Evolutionary conservation across 495 filamentous ascomycete species (phyloP), one percentile per base, ranked within the genome.

Genomic region (Aspergillus campestris): DNA sequence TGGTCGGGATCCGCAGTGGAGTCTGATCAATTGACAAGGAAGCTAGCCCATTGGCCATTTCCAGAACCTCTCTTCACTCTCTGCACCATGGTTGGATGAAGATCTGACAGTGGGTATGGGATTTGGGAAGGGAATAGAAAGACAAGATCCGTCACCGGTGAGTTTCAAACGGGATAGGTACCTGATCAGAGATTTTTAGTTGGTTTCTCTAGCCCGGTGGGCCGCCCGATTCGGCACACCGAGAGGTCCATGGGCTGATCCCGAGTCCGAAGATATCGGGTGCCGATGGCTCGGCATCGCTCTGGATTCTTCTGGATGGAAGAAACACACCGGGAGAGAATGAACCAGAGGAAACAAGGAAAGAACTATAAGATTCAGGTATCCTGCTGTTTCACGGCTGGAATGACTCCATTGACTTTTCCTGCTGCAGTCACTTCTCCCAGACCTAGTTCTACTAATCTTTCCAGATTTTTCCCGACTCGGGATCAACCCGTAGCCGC

Each of bases 191-290:
- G 42, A 42, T 18, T 42, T 53, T 45, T 38, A 7, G 31, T 28
- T 13, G 24, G 28, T 36, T 37, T 15, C 15, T n/a, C 37, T 33
- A 40, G 29, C 8, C 37, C 24, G 31, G 31, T 31, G 42, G 36
- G 9, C 11, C 31, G 15, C 32, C 51, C 38, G 52, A 55, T 51
- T 55, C 52, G 52, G 52, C 49, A 55, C 48, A 51, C 52, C 48
- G 48, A 55, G 31, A 41, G 8, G 8, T 8, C 18, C 30, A 28
- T 40, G 38, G 18, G 8, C 11, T 6, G 39, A 43, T 34, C 13
- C 40, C 40, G 40, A 34, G 31, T 8, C 40, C 40, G 40, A 38
- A 24, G 37, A 27, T 8, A 39, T 24, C 31, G 40, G 29, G 18
- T 18, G 30, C 30, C 12, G 40, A 42, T 40, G 14, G 10, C 18